Conservation (phyloP, 208 protist genomes). For the Trypanosoma congolense region DNA sequence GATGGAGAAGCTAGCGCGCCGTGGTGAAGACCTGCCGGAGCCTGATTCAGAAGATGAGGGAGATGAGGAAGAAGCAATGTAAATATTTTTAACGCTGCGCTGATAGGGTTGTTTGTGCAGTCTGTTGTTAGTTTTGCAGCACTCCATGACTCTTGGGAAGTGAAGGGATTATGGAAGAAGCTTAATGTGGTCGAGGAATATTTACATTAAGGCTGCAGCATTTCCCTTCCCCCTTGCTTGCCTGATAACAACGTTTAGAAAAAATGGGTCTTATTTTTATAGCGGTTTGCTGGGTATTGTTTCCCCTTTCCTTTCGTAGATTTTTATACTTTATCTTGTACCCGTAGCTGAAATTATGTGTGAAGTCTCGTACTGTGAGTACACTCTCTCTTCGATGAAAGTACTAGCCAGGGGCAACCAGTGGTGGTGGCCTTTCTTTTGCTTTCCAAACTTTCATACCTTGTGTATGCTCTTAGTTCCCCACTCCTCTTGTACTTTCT, state of each 20-base stretch:
- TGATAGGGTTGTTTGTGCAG: background rate
- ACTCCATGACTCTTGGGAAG: no score
- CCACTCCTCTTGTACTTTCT: no score
- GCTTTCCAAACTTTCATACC: no score
- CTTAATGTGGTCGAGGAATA: no score
- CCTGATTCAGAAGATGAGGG: constrained; percentile 82
- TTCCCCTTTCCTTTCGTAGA: background rate
- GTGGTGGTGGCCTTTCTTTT: no score
- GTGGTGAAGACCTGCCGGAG: constrained; percentile 84
- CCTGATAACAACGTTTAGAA: background rate
- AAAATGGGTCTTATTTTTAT: background rate
- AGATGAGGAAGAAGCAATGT: constrained; percentile 62
- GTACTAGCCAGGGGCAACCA: no score
- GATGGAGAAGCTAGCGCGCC: constrained; percentile 88
- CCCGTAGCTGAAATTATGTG: background rate
- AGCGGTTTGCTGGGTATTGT: background rate
- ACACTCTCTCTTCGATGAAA: no score
- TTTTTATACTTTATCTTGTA: background rate
- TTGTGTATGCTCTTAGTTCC: no score
- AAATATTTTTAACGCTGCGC: constrained; percentile 4
- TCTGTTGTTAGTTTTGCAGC: background rate
- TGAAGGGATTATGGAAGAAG: no score
- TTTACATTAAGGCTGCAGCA: no score
- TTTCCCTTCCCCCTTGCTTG: background rate
- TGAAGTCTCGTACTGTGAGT: no score